phyloP scores from a whole-genome alignment of 2,329 filamentous ascomycete species.

The Diaporthe sp. region DNA sequence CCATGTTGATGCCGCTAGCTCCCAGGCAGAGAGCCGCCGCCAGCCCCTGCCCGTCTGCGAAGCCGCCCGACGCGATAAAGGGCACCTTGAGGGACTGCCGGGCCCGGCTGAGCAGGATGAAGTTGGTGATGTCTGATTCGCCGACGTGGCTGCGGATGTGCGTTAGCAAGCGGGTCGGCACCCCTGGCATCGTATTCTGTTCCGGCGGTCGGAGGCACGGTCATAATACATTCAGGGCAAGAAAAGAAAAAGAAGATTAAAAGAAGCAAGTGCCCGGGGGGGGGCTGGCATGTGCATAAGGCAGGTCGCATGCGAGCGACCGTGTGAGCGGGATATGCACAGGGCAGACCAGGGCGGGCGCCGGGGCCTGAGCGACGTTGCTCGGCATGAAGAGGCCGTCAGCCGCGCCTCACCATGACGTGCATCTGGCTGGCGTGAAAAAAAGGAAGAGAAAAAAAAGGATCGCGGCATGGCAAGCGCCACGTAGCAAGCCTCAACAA shows the following conservation, averaged over 20 bases:
- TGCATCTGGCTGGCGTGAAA: constrained; percentile 1
- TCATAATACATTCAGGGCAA: neutral
- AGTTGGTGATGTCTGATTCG: constrained; percentile 89
- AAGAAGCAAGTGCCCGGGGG: neutral
- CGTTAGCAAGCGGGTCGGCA: neutral
- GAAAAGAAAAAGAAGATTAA: neutral
- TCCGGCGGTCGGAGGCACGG: neutral
- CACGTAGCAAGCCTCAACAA: constrained; percentile 27
- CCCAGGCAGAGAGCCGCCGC: constrained; percentile 91
- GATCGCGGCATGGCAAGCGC: constrained; percentile 10
- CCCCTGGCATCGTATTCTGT: neutral
- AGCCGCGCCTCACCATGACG: constrained; percentile 8
- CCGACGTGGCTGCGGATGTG: constrained; percentile 72
- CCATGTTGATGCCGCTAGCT: constrained; percentile 97
- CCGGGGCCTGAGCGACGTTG: constrained; percentile 1
- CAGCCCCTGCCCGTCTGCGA: constrained; percentile 92
- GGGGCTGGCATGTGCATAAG: neutral
- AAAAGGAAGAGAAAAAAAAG: neutral
- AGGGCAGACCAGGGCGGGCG: neutral
- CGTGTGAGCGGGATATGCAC: neutral
- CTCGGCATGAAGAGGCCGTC: neutral
- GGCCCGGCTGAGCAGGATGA: constrained; percentile 86
- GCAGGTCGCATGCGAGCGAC: neutral
- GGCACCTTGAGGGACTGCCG: constrained; percentile 86
- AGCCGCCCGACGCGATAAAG: constrained; percentile 96